phyloP scores from a whole-genome alignment of 164 flowering plant species.

The Chimonanthus salicifolius region DNA sequence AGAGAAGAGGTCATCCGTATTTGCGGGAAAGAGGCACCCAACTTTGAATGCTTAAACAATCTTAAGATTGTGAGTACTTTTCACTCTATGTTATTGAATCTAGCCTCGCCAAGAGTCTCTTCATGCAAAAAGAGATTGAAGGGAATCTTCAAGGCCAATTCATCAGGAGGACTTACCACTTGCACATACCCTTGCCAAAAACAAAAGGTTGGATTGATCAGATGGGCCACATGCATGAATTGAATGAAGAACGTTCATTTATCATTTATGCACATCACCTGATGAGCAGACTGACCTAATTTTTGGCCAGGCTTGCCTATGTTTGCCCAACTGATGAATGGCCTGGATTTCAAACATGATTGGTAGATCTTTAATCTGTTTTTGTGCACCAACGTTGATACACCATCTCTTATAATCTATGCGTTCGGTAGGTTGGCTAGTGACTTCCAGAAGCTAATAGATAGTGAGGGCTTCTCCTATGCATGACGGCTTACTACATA shows the following conservation, averaged over 20 bases:
- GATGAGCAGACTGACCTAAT: neutral
- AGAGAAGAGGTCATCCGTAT: constrained; percentile 8
- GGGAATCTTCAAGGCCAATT: neutral
- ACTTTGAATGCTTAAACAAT: neutral
- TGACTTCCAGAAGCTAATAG: too few relatives aligned
- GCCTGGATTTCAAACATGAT: neutral
- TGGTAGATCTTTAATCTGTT: neutral
- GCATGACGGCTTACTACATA: too few relatives aligned
- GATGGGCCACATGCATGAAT: too few relatives aligned
- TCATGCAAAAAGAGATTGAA: neutral
- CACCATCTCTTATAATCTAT: too few relatives aligned
- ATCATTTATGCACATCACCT: too few relatives aligned
- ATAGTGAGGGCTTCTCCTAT: too few relatives aligned
- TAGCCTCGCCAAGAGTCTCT: neutral
- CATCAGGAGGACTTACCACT: neutral
- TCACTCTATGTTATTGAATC: neutral
- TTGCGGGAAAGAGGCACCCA: constrained; percentile 2
- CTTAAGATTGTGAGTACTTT: constrained; percentile 9
- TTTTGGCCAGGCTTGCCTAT: neutral
- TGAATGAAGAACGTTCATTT: too few relatives aligned
- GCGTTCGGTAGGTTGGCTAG: too few relatives aligned
- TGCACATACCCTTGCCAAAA: neutral
- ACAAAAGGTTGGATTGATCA: neutral
- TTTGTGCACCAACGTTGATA: too few relatives aligned
- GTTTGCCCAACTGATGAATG: neutral